Evolutionary conservation across 495 filamentous ascomycete genomes (phyloP).

Genomic region (Achaetomiella virescens): DNA sequence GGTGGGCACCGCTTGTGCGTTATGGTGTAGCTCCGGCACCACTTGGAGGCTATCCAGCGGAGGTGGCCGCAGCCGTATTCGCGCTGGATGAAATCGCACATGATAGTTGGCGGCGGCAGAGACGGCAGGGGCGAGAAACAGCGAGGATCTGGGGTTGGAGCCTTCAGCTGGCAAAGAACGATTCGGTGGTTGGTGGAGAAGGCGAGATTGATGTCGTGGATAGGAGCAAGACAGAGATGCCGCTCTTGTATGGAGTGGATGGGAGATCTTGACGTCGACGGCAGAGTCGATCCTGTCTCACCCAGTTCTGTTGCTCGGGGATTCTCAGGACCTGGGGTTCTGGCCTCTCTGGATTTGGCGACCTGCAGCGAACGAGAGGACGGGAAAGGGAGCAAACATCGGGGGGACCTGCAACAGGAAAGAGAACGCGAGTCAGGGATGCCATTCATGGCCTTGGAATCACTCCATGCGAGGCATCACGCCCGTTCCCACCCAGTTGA

Average conservation of each 20-base stretch:
- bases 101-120: background rate
- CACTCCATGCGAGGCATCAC: background rate
- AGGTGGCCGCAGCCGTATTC: slow-evolving; percentile 24
- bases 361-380: background rate
- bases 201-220: background rate
- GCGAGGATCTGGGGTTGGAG: background rate
- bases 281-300: background rate
- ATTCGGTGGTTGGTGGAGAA: background rate
- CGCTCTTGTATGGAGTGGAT: slow-evolving; percentile 2
- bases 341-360: background rate
- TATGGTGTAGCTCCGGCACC: slow-evolving; percentile 22
- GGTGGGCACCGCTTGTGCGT: slow-evolving; percentile 22
- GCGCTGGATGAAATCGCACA: slow-evolving; percentile 18
- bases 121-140: background rate
- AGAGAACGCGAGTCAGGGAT: background rate
- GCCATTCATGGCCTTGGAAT: background rate
- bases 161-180: background rate
- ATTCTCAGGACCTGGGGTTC: background rate
- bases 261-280: background rate
- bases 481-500: background rate
- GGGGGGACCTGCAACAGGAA: background rate
- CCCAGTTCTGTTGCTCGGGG: background rate
- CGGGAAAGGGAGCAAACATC: background rate
- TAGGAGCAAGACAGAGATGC: background rate
- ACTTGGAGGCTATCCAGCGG: slow-evolving; percentile 24